Base-by-base conservation (phyloP, 345 rosid genomes). In the Clarkia xantiana region DNA sequence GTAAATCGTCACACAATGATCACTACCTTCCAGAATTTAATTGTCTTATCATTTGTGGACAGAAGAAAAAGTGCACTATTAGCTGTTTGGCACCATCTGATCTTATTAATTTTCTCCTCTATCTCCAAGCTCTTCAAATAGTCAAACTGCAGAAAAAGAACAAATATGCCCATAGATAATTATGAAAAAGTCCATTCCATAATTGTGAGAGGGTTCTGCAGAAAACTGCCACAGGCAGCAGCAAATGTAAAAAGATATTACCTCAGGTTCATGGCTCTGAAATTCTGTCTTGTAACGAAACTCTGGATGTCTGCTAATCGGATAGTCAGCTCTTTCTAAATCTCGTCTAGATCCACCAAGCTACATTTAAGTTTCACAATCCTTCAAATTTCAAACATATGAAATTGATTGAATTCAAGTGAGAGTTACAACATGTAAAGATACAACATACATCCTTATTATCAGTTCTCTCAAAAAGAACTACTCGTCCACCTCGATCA, bases 181-280 rank as follows among this genome's bases (percentile, higher is more conserved):
- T 39, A 45, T n/a, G 44, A 7, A 34, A 7, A 44, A 11, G 16
- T 4, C 19, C 25, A 15, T 36, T 14, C 36, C 36, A 29, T 29
- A 29, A 5, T 29, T 10, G 8, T 44, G 20, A 43, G 22, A 14
- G 52, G 4, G 48, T 38, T 22, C 18, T 12, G 67, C 47, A 46
- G 43, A 52, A 64, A 62, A 17, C n/a, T 20, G 11, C 45, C 11
- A n/a, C 38, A 45, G 23, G 15, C 46, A 46, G 17, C 59, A 51
- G 36, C 17, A 66, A 18, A 45, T 14, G 16, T 12, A 3, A 38
- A 23, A 55, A 52, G 60, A 20, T 39, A 47, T 56, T 66, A 93
- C 99, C 96, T 93, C 99, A 44, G 99, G 99, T 54, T 93, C 99
- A 64, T 87, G 99, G 81, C 99, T 93, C 79, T 93, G 99, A 69